Evolutionary conservation across 116 monocot genomes (phyloP).

Genomic region (Phalaenopsis hybrid): DNA sequence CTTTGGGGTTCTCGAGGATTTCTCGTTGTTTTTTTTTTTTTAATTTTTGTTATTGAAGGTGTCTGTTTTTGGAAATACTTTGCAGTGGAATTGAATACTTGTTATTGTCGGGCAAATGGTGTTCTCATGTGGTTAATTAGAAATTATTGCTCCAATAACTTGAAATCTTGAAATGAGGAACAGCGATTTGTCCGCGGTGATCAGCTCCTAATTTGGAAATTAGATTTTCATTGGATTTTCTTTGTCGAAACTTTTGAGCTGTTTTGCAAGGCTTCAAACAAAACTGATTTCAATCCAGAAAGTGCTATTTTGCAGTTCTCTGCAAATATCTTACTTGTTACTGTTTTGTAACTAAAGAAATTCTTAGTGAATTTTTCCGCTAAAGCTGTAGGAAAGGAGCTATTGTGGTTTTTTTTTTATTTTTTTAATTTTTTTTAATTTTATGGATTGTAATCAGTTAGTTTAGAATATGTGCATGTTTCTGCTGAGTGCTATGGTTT

Average conservation of each 20-base stretch:
- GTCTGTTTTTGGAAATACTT: not conserved
- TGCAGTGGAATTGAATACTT: not conserved
- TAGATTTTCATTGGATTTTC: not conserved
- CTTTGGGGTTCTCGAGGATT: not conserved
- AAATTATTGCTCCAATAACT: not conserved
- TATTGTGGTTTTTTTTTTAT: not conserved
- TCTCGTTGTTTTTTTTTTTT: conserved; percentile 4
- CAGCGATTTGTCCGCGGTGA: not conserved
- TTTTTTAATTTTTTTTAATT: not conserved
- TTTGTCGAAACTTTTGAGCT: not conserved
- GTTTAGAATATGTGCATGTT: not conserved
- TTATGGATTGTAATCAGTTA: not conserved
- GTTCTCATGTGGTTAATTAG: not conserved
- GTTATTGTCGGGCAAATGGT: not conserved
- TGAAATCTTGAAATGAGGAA: not conserved
- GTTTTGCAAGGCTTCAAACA: not conserved
- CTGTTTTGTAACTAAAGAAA: not conserved
- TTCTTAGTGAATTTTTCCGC: not conserved
- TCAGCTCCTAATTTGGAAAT: not conserved
- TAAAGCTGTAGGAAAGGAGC: not conserved
- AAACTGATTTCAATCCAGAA: not conserved
- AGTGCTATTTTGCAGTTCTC: not conserved
- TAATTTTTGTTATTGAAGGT: not conserved
- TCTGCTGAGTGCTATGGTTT: not conserved
- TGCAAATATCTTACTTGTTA: not conserved